These are phyloP conservation scores for Wickerhamiella vanderwaltii DNA, from an alignment of 805 yeast genomes.

Conservation along the genomic window DNA sequence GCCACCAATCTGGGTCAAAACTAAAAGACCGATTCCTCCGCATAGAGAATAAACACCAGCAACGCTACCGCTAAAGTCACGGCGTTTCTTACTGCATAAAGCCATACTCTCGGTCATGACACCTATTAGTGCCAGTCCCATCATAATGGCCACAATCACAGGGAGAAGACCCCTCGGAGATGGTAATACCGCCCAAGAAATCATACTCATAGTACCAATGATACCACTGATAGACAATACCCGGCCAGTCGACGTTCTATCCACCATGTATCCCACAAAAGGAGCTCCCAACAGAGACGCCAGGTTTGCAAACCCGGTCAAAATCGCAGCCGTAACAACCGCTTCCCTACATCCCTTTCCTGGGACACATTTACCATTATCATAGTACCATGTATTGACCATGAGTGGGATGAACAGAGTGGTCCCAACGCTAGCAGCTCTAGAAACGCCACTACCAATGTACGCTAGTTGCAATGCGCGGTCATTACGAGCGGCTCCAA, in stretches of 20 bases:
- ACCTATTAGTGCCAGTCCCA: conserved; percentile 54
- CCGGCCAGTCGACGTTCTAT: conserved; percentile 31
- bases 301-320: conserved; percentile 55
- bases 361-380: conserved; percentile 38
- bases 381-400: conserved; percentile 44
- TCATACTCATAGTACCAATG: conserved; percentile 18
- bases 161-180: conserved; percentile 30
- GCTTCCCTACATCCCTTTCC: conserved; percentile 45
- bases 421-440: conserved; percentile 47
- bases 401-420: conserved; percentile 52
- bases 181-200: conserved; percentile 19
- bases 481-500: conserved; percentile 35
- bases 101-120: conserved; percentile 53
- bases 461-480: conserved; percentile 44
- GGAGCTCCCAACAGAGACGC: conserved; percentile 51
- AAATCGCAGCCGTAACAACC: conserved; percentile 50
- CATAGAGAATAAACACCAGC: conserved; percentile 57
- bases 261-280: conserved; percentile 47
- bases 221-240: conserved; percentile 24
- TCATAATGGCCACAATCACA: conserved; percentile 32
- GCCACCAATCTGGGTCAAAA: conserved; percentile 53
- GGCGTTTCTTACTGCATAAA: conserved; percentile 37
- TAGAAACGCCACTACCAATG: conserved; percentile 48
- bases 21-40: conserved; percentile 56
- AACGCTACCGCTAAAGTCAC: conserved; percentile 45